Percentiles rank a stretch among this genome's conserved stretches.
These are phyloP conservation scores for Periconia digitata DNA, from an alignment of 2,329 filamentous ascomycete genomes.

Conservation along the genomic window DNA sequence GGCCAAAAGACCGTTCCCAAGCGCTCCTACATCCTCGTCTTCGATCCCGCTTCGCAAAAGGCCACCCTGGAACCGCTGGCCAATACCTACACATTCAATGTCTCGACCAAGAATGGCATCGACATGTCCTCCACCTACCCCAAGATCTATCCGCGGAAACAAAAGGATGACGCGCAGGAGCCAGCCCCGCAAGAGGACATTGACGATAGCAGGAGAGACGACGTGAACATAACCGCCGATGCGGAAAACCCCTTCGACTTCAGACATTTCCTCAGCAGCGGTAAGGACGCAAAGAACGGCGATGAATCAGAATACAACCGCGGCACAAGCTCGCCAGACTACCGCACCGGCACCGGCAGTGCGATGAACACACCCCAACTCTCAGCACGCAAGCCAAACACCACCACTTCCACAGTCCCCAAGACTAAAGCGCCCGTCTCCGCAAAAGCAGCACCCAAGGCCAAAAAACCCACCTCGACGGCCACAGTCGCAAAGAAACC, in stretches of 20 bases:
- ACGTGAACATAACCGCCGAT: slow-evolving; percentile 44
- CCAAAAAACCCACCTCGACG: slow-evolving; percentile 36
- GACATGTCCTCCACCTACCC: slow-evolving; percentile 67
- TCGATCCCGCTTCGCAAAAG: slow-evolving; percentile 71
- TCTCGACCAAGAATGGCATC: slow-evolving; percentile 67
- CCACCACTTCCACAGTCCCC: slow-evolving; percentile 8
- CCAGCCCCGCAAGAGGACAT: slow-evolving; percentile 28
- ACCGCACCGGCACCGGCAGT: slow-evolving; percentile 29
- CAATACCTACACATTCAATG: slow-evolving; percentile 85
- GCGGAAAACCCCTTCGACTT: slow-evolving; percentile 52
- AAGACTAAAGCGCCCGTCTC: slow-evolving; percentile 11
- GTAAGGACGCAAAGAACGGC: slow-evolving; percentile 33
- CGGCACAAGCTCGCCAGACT: slow-evolving; percentile 30
- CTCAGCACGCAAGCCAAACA: slow-evolving; percentile 18
- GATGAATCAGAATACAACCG: slow-evolving; percentile 33
- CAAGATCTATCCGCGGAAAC: slow-evolving; percentile 56
- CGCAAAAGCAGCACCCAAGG: slow-evolving; percentile 12
- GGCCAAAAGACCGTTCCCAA: slow-evolving; percentile 37
- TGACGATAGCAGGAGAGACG: slow-evolving; percentile 26
- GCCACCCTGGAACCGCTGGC: slow-evolving; percentile 82
- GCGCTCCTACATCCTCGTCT: slow-evolving; percentile 62
- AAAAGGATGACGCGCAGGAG: slow-evolving; percentile 21
- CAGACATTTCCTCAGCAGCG: slow-evolving; percentile 47
- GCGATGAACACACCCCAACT: slow-evolving; percentile 31
- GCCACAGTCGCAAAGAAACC: slow-evolving; percentile 23